Evolutionary conservation across 805 yeast genomes (phyloP), one percentile per base, ranked within the genome.

Genomic region (Schwanniomyces sp.): DNA sequence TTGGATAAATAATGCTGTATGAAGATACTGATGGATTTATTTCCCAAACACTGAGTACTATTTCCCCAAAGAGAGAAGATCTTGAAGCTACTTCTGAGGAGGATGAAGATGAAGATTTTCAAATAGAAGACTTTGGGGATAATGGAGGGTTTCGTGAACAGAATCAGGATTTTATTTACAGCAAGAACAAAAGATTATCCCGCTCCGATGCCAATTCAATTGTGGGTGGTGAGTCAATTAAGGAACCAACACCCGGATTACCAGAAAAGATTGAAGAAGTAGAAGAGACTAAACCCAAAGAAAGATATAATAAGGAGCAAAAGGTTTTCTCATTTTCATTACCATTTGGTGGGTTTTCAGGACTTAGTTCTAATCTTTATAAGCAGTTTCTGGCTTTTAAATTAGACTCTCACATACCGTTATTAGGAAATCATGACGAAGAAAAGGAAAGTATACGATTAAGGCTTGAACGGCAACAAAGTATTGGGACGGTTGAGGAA

Each of bases 401-500:
- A 28, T 46, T 58, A 32, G 62, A 54, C 43, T 45, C 56, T 45
- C 58, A 56, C 43, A 34, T 66, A 12, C 70, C 71, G 3, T 29
- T 57, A 44, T 44, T 53, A 17, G 52, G 49, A 43, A 34, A 17
- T 17, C 40, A 44, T 12, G 51, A 49, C 17, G 53, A 52, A 8
- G 45, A n/a, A 41, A 29, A 44, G 34, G 54, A 69, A 30, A 71
- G 66, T 18, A 64, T 79, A 34, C 56, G 72, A 26, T 55, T 70
- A 30, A 76, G 72, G 53, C 56, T 81, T 30, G 68, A 72, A 43
- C 71, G 86, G 32, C 85, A 81, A 48, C 81, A 80, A 49, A 74
- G 85, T 0, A 75, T 84, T 26, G 69, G 78, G 37, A 84, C 90
- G 0, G 34, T 78, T 4, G 88, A 86, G 46, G 96, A 89, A 54